These are phyloP conservation scores for Aspergillus melleus DNA, from an alignment of 2,329 filamentous ascomycete genomes.

Conservation along the genomic window DNA sequence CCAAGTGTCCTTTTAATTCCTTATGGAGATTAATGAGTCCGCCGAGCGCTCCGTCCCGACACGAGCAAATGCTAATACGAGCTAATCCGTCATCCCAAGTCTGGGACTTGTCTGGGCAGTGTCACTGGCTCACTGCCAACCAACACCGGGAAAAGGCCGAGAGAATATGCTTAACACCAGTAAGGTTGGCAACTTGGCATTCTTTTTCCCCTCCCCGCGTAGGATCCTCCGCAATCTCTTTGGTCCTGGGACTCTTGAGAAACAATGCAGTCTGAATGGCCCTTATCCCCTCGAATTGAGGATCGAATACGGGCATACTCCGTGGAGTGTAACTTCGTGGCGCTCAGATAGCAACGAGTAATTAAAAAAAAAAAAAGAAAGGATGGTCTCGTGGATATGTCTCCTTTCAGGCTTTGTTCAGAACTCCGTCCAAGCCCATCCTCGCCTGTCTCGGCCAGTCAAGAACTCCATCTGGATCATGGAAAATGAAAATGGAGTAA, in stretches of 20 bases:
- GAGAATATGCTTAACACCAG: conserved; percentile 39
- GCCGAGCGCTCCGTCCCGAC: background rate
- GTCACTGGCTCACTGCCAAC: conserved; percentile 16
- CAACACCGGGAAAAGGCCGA: conserved; percentile 28
- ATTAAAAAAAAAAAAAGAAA: background rate
- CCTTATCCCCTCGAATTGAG: no score
- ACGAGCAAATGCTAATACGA: conserved; percentile 1
- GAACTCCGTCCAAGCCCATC: background rate
- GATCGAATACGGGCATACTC: no score
- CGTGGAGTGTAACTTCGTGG: no score
- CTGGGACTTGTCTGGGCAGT: conserved; percentile 14
- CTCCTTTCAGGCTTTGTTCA: background rate
- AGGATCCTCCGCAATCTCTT: conserved; percentile 15
- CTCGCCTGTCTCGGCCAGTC: background rate
- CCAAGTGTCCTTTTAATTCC: background rate
- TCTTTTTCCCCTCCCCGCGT: conserved; percentile 16
- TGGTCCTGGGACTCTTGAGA: background rate
- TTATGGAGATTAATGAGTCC: background rate
- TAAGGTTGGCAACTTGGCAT: conserved; percentile 37
- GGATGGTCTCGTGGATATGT: background rate
- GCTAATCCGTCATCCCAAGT: background rate
- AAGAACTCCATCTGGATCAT: background rate
- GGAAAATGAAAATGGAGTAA: conserved; percentile 7
- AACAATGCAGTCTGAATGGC: background rate
- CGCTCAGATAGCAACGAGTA: no score